These are phyloP conservation scores for Lipomyces starkeyi DNA, from an alignment of 805 yeast genomes.

Conservation along the genomic window DNA sequence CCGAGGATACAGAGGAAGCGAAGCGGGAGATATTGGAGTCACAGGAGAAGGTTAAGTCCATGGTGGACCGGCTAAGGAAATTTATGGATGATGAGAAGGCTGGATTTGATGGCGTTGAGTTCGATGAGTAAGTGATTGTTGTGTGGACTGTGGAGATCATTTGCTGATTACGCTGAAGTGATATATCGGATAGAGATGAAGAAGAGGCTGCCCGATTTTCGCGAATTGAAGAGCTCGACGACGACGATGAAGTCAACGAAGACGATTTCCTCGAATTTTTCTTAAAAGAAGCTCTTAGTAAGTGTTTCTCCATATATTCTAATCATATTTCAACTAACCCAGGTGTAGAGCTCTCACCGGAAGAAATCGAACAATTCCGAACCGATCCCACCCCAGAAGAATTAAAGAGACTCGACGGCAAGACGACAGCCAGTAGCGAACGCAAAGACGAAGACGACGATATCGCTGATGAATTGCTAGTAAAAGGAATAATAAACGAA, in stretches of 20 bases:
- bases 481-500: conserved; percentile 12
- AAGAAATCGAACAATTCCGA: conserved; percentile 53
- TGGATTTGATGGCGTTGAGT: conserved; percentile 35
- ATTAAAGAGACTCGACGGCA: background rate
- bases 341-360: conserved; percentile 49
- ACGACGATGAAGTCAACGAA: conserved; percentile 59
- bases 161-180: conserved; percentile 22
- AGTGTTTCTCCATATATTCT: background rate
- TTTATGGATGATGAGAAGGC: conserved; percentile 32
- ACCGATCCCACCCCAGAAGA: conserved; percentile 31
- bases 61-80: conserved; percentile 23
- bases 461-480: conserved; percentile 20
- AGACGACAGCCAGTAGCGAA: background rate
- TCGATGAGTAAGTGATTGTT: conserved; percentile 25
- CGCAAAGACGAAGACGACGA: conserved; percentile 22
- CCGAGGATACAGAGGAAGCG: conserved; percentile 17
- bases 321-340: conserved; percentile 6
- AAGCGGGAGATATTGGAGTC: conserved; percentile 12
- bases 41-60: conserved; percentile 15
- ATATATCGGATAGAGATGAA: conserved; percentile 18
- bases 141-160: background rate
- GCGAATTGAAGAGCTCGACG: conserved; percentile 38
- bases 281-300: conserved; percentile 57
- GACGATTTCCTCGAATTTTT: conserved; percentile 75
- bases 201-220: conserved; percentile 7